These are phyloP conservation scores for Cytospora paraplurivora DNA, from an alignment of 2,329 filamentous ascomycete genomes.

Conservation along the genomic window DNA sequence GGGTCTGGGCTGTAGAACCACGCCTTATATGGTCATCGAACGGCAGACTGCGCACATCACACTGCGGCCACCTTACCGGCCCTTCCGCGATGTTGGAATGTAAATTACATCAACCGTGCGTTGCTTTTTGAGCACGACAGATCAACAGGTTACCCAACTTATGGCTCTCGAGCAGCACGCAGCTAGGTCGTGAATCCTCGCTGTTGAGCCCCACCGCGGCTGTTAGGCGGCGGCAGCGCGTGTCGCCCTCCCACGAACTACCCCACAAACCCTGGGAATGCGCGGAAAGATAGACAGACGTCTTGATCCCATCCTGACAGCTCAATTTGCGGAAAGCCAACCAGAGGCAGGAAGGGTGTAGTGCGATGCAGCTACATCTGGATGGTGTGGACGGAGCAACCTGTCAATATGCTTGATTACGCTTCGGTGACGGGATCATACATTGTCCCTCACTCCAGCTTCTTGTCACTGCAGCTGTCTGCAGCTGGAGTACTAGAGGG, in stretches of 20 bases:
- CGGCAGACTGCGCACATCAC: neutral
- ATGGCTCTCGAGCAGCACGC: neutral
- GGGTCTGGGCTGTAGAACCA: neutral
- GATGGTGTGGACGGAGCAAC: neutral
- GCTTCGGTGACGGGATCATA: neutral
- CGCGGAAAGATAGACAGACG: neutral
- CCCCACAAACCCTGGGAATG: neutral
- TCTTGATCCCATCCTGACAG: neutral
- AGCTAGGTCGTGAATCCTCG: neutral
- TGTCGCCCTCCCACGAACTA: neutral
- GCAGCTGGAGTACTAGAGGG: neutral
- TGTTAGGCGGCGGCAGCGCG: constrained; percentile 1
- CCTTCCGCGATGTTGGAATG: neutral
- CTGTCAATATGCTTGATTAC: neutral
- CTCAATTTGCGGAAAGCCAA: constrained; percentile 4
- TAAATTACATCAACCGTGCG: neutral
- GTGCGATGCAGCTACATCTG: neutral
- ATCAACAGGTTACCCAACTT: neutral
- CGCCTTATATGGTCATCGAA: neutral
- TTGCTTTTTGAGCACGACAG: constrained; percentile 3
- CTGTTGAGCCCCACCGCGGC: neutral
- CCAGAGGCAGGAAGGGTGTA: constrained; percentile 11
- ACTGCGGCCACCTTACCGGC: neutral
- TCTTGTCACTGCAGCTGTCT: neutral
- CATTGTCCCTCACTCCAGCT: neutral